Conservation (phyloP, 768 basidiomycete species). For the Russula compacta region DNA sequence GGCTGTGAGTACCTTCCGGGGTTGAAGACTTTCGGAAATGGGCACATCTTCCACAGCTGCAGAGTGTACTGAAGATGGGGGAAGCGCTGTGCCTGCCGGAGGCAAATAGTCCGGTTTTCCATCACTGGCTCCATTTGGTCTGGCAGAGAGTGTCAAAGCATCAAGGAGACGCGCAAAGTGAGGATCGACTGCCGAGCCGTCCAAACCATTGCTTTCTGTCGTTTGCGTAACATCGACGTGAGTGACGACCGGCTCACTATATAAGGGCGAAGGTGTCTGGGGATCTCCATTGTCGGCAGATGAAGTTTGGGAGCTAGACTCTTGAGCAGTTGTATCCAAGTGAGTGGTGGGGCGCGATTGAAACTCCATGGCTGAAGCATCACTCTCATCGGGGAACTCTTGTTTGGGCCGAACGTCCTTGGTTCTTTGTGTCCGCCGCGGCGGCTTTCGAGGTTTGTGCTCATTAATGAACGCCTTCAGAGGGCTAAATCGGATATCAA, state of each 20-base stretch:
- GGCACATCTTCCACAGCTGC: background rate
- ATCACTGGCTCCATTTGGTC: background rate
- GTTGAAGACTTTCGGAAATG: background rate
- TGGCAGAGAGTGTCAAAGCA: slow-evolving; percentile 50
- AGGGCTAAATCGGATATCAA: slow-evolving; percentile 31
- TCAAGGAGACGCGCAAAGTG: slow-evolving; percentile 62
- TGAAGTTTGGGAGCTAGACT: slow-evolving; percentile 61
- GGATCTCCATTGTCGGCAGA: slow-evolving; percentile 52
- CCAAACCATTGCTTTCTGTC: slow-evolving; percentile 26
- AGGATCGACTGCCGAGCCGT: slow-evolving; percentile 43
- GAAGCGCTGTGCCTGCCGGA: background rate
- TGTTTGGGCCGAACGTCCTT: slow-evolving; percentile 12
- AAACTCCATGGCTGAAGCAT: slow-evolving; percentile 21
- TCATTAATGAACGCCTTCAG: slow-evolving; percentile 62
- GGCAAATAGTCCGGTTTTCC: background rate
- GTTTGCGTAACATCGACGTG: slow-evolving; percentile 25
- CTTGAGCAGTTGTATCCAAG: slow-evolving; percentile 33
- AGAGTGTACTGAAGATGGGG: background rate
- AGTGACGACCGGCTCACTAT: slow-evolving; percentile 34
- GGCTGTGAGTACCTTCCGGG: background rate
- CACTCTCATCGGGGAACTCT: slow-evolving; percentile 25
- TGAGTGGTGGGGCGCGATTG: slow-evolving; percentile 25
- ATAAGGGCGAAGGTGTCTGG: slow-evolving; percentile 56
- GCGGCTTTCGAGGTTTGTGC: slow-evolving; percentile 43
- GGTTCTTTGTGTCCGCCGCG: slow-evolving; percentile 32